phyloP scores from a whole-genome alignment of 2,329 filamentous ascomycete species.

The Thermothelomyces thermophilus region DNA sequence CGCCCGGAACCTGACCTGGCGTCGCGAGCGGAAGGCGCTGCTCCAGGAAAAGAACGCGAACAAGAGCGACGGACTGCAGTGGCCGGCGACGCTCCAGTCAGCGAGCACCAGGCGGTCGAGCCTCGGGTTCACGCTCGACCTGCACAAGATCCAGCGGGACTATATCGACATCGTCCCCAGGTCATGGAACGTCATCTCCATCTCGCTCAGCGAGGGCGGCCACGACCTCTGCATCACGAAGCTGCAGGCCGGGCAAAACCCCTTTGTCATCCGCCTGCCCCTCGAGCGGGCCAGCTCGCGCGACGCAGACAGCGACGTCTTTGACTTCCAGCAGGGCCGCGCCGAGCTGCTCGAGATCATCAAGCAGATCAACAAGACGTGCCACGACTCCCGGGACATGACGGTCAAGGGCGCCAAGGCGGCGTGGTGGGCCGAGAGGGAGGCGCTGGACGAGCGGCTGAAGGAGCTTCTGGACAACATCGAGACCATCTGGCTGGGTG shows the following conservation, averaged over 20 bases:
- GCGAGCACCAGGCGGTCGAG: conserved; percentile 34
- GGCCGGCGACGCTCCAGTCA: conserved; percentile 31
- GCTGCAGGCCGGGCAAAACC: conserved; percentile 65
- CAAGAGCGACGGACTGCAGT: conserved; percentile 30
- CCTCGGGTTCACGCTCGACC: conserved; percentile 44
- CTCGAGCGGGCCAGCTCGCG: conserved; percentile 75
- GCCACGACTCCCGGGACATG: conserved; percentile 66
- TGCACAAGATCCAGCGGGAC: conserved; percentile 63
- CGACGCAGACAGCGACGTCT: conserved; percentile 69
- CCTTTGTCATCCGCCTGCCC: conserved; percentile 82
- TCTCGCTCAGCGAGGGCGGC: conserved; percentile 73
- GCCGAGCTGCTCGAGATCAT: conserved; percentile 79
- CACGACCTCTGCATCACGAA: conserved; percentile 88
- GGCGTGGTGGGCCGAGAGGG: conserved; percentile 85
- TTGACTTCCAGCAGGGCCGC: conserved; percentile 75
- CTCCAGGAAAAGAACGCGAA: conserved; percentile 40
- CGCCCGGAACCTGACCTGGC: conserved; percentile 62
- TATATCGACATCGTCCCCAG: conserved; percentile 81
- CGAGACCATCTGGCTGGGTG: conserved; percentile 89
- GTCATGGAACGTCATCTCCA: conserved; percentile 77
- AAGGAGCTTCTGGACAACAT: conserved; percentile 75
- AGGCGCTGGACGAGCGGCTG: conserved; percentile 70
- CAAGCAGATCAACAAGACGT: conserved; percentile 71
- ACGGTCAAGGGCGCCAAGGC: conserved; percentile 67
- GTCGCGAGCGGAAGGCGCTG: conserved; percentile 54